These are phyloP conservation scores for Hyphopichia pseudoburtonii DNA, from an alignment of 1,139 yeast species.

Conservation along the genomic window DNA sequence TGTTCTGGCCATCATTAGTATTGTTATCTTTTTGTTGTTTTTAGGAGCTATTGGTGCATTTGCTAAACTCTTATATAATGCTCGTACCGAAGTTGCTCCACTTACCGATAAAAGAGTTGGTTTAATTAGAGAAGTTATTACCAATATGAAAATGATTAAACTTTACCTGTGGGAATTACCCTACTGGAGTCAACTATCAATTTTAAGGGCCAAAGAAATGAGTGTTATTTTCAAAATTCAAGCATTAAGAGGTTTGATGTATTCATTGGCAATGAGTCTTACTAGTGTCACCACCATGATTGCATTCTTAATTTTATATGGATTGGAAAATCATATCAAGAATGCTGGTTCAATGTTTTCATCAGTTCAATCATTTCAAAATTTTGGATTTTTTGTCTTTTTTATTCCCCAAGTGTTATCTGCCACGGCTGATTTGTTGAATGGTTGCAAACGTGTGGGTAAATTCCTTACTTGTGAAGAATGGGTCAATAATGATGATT, in stretches of 20 bases:
- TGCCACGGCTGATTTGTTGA: slow-evolving; percentile 12
- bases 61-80: slow-evolving; percentile 12
- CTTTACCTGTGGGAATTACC: slow-evolving; percentile 40
- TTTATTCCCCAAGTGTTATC: slow-evolving; percentile 14
- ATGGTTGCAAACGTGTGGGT: slow-evolving; percentile 35
- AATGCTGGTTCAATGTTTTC: slow-evolving; percentile 16
- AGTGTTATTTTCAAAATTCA: slow-evolving; percentile 10
- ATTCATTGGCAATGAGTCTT: slow-evolving; percentile 11
- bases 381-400: slow-evolving; percentile 11
- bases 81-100: slow-evolving; percentile 29
- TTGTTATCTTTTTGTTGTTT: slow-evolving; percentile 14
- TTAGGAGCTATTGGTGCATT: slow-evolving; percentile 9
- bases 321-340: slow-evolving; percentile 8
- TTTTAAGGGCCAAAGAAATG: slow-evolving; percentile 10
- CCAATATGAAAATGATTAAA: slow-evolving; percentile 61
- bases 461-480: slow-evolving; percentile 41
- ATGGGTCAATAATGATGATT: slow-evolving; percentile 14
- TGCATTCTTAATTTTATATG: slow-evolving; percentile 13
- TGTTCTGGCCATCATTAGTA: slow-evolving; percentile 16
- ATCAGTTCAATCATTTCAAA: slow-evolving; percentile 14
- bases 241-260: slow-evolving; percentile 10
- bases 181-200: slow-evolving; percentile 10
- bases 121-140: slow-evolving; percentile 57
- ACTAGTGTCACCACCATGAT: slow-evolving; percentile 11
- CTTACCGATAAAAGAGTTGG: slow-evolving; percentile 57